Evolutionary conservation across 345 rosid species (phyloP).

Genomic region (Clarkia xantiana): DNA sequence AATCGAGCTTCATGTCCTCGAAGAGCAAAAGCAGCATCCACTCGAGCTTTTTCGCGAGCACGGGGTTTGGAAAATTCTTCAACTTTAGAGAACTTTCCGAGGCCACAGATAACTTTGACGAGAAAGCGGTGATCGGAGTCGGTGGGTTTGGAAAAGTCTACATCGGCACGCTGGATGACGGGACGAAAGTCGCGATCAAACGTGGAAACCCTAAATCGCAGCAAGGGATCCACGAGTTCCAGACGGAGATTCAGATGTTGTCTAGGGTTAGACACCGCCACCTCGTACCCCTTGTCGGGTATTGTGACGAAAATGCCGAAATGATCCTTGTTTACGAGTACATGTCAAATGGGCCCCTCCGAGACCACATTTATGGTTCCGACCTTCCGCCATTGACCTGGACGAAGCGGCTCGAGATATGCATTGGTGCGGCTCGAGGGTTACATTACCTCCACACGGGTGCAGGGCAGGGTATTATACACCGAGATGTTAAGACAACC

Average conservation of each 20-base stretch:
- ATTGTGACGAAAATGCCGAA: conserved; percentile 60
- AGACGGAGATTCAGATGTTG: conserved; percentile 76
- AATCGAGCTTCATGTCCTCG: conserved; percentile 45
- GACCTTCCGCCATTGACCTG: conserved; percentile 42
- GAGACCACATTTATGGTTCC: conserved; percentile 66
- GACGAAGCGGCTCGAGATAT: conserved; percentile 73
- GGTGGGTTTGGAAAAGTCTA: conserved; percentile 90
- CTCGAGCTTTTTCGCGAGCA: conserved; percentile 44
- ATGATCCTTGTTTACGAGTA: conserved; percentile 86
- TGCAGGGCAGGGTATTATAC: conserved; percentile 63
- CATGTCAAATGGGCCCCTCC: conserved; percentile 76
- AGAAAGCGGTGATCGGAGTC: conserved; percentile 56
- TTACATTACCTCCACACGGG: conserved; percentile 78
- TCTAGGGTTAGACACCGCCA: conserved; percentile 78
- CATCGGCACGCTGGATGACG: conserved; percentile 49
- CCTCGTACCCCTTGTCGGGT: conserved; percentile 64
- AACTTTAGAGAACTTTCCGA: conserved; percentile 41
- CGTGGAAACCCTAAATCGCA: conserved; percentile 56
- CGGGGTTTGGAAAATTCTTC: conserved; percentile 51
- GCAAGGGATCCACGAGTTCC: conserved; percentile 78
- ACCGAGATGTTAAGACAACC: conserved; percentile 78
- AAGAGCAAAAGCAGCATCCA: conserved; percentile 36
- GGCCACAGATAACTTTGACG: conserved; percentile 59
- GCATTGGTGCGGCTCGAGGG: conserved; percentile 74
- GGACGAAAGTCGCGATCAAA: conserved; percentile 50